Conservation (phyloP, 2,329 filamentous ascomycete genomes). For the Fusarium veterinarium region DNA sequence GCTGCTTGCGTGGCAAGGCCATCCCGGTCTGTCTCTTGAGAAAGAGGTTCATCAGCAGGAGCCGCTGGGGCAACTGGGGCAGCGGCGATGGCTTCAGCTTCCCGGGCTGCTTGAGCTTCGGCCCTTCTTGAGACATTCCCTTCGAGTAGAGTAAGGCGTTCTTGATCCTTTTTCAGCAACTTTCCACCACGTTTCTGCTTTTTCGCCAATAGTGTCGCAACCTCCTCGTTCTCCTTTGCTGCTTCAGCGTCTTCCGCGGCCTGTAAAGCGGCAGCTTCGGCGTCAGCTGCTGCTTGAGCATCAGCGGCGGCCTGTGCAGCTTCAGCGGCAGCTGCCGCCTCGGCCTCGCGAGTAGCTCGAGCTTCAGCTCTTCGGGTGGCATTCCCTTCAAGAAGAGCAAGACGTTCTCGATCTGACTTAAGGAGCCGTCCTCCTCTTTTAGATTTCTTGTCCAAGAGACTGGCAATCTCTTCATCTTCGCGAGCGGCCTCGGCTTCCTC, state of each 20-base stretch:
- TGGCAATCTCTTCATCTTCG: conserved; percentile 50
- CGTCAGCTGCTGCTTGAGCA: conserved; percentile 35
- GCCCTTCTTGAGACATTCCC: conserved; percentile 31
- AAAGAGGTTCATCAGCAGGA: conserved; percentile 21
- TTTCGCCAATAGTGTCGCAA: conserved; percentile 29
- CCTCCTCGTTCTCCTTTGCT: conserved; percentile 39
- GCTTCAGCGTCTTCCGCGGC: conserved; percentile 49
- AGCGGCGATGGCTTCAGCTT: conserved; percentile 23
- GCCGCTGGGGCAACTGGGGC: conserved; percentile 16
- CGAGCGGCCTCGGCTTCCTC: conserved; percentile 39
- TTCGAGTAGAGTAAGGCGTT: conserved; percentile 36
- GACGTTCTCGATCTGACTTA: conserved; percentile 37
- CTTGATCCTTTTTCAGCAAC: conserved; percentile 37
- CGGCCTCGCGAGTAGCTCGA: conserved; percentile 34
- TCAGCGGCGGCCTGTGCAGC: conserved; percentile 33
- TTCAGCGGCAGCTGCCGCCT: conserved; percentile 22
- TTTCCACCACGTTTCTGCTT: conserved; percentile 39
- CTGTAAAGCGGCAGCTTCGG: conserved; percentile 33
- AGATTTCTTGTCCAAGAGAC: conserved; percentile 55
- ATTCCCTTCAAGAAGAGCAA: conserved; percentile 35
- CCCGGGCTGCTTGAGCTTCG: conserved; percentile 29
- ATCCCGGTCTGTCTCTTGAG: conserved; percentile 16
- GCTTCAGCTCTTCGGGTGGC: conserved; percentile 42
- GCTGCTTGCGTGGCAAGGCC: conserved; percentile 24
- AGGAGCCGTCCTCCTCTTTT: conserved; percentile 39